phyloP scores from a whole-genome alignment of 768 basidiomycete species.

The Punctularia strigosozonata region DNA sequence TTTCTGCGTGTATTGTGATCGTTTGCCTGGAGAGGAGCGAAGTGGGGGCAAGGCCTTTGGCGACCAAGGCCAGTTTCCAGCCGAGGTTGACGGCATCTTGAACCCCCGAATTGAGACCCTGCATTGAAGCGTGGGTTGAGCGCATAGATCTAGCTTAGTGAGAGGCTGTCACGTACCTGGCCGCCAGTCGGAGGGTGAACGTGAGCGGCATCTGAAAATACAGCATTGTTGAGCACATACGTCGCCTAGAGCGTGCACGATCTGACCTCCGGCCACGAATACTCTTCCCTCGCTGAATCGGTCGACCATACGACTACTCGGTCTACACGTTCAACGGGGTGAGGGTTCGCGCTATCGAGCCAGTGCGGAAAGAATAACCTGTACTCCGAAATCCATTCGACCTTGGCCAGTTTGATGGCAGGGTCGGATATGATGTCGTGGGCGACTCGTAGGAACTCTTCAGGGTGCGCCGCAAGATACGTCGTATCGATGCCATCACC shows the following conservation, averaged over 20 bases:
- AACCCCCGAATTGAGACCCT: too few relatives aligned
- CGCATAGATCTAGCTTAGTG: too few relatives aligned
- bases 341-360: not conserved
- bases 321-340: not conserved
- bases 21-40: too few relatives aligned
- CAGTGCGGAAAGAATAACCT: not conserved
- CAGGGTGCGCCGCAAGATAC: not conserved
- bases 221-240: not conserved
- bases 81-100: too few relatives aligned
- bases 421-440: not conserved
- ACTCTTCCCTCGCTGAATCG: not conserved
- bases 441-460: not conserved
- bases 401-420: not conserved
- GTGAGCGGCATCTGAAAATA: too few relatives aligned
- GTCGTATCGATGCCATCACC: not conserved
- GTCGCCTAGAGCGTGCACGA: not conserved
- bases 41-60: conserved; percentile 4
- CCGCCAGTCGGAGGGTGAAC: too few relatives aligned
- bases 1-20: too few relatives aligned
- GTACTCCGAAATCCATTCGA: not conserved
- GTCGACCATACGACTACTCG: conserved; percentile 2
- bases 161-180: too few relatives aligned
- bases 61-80: conserved; percentile 9
- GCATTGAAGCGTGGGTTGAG: too few relatives aligned
- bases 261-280: conserved; percentile 4